These are phyloP conservation scores for Oxyria digyna DNA, from an alignment of 148 eudicot genomes.

Conservation along the genomic window DNA sequence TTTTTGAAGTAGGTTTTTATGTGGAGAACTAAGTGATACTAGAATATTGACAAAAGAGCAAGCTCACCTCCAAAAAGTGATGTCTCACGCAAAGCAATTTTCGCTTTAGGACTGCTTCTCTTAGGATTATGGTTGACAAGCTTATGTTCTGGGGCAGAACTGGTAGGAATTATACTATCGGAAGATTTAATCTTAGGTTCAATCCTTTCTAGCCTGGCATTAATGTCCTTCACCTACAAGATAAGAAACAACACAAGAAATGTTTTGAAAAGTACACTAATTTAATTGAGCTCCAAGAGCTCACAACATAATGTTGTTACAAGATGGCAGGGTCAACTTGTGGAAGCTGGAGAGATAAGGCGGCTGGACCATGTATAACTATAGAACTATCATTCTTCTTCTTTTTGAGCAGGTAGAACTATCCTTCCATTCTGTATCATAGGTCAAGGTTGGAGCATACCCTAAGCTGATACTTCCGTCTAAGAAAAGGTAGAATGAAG, in stretches of 20 bases:
- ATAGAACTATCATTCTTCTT: not conserved
- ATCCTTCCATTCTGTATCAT: no score
- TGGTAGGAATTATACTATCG: constrained; percentile 39
- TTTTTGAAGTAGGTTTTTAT: not conserved
- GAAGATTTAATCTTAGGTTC: constrained; percentile 66
- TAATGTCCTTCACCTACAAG: constrained; percentile 79
- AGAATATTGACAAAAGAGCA: constrained; percentile 2
- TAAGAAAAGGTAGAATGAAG: not conserved
- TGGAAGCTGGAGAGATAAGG: not conserved
- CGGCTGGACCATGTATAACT: not conserved
- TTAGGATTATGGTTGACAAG: constrained; percentile 38
- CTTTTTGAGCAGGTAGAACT: no score
- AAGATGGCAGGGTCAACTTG: not conserved
- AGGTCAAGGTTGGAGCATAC: not conserved
- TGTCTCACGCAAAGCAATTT: constrained; percentile 53
- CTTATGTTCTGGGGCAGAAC: constrained; percentile 41
- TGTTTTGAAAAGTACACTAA: not conserved
- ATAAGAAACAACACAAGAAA: not conserved
- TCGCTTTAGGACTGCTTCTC: constrained; percentile 89
- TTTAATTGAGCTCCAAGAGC: not conserved
- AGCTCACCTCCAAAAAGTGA: constrained; percentile 85
- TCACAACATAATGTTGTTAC: not conserved
- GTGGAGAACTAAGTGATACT: not conserved
- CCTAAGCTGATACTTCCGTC: not conserved
- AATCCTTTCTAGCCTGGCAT: constrained; percentile 77